These are phyloP conservation scores for Magnolia changhungtana DNA, from an alignment of 164 flowering plant genomes.

Conservation along the genomic window DNA sequence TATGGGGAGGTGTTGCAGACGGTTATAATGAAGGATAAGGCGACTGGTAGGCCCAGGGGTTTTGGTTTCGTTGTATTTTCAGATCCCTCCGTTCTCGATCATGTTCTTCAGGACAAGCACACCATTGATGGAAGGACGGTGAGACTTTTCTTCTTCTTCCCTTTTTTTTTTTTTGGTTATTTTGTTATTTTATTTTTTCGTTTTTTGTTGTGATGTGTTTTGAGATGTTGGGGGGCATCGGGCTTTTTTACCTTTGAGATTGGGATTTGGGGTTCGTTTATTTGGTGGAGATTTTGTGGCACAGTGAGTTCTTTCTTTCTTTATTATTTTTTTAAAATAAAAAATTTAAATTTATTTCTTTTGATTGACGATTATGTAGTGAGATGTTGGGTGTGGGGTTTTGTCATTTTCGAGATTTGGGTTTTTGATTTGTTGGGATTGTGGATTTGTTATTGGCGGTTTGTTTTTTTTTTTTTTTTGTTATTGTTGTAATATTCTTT, in stretches of 20 bases:
- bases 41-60: constrained; percentile 61
- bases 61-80: constrained; percentile 75
- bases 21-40: constrained; percentile 76
- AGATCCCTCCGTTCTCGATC: constrained; percentile 66
- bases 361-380: no score
- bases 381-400: no score
- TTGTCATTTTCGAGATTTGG: no score
- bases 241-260: background rate
- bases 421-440: no score
- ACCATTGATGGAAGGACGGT: constrained; percentile 83
- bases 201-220: background rate
- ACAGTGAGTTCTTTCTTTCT: background rate
- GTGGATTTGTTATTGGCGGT: no score
- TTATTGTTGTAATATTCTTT: no score
- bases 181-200: background rate
- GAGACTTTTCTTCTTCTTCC: background rate
- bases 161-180: background rate
- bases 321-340: no score
- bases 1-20: constrained; percentile 81
- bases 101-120: constrained; percentile 84
- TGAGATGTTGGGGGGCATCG: background rate
- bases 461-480: no score
- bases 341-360: no score
- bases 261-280: background rate
- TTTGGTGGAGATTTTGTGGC: background rate